Evolutionary conservation across 768 basidiomycete species (phyloP), one percentile per base, ranked within the genome.

Genomic region (Crucibulum laeve): DNA sequence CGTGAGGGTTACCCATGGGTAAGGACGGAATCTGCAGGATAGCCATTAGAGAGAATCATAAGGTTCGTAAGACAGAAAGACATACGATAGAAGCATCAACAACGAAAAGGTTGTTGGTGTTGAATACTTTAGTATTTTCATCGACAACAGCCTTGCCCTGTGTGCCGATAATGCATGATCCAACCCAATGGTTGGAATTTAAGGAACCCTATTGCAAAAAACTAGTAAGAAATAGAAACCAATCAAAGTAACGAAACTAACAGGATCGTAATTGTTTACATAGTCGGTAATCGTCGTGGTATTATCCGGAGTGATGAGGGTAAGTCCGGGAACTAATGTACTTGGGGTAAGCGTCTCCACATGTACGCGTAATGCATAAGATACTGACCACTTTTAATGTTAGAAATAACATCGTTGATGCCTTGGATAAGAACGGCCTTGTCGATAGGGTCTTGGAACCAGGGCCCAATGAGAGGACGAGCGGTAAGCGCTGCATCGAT

Each of bases 141-240:
- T 82, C 80, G 15, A 84, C 79, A 18, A 84, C 81, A 5, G 58
- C 62, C 24, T 38, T 47, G 11, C 25, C 45, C 15, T 59, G 55
- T 26, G 59, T 49, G 15, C 75, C 74, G 33, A 83, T 76, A 25
- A 56, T 64, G 52, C 70, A 70, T 4, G 79, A 68, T 15, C 78
- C 80, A 14, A 80, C 74, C 80, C 80, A 82, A 57, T 84, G 81
- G 52, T 84, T 84, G 4, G 78, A 80, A 59, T 76, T 67, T 62
- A 81, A 61, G 18, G 64, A 64, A 14, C 48, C 54, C 65, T 68
- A 42, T 24, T 19, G 13, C 11, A 6, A 17, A 17, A 30, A 26
- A 13, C 40, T 10, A 14, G 11, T 6, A 26, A 8, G 21, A 8
- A 7, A 37, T 10, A n/a, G 25, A 40, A 18, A 24, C 25, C 47